phyloP scores from a whole-genome alignment of 331 rosid genomes.

The Quercus tomentella region DNA sequence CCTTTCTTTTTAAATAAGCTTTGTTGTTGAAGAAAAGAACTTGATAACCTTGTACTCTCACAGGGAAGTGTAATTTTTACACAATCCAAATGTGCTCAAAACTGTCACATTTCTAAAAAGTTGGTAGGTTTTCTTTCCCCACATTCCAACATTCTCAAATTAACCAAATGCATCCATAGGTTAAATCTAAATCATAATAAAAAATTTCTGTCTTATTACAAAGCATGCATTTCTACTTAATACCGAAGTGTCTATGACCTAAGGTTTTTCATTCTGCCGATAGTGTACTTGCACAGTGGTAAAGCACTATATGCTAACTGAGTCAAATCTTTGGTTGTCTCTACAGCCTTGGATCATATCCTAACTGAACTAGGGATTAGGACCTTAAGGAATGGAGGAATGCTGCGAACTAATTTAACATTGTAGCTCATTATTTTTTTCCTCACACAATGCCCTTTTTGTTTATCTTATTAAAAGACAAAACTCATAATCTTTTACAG shows the following conservation, averaged over 20 bases:
- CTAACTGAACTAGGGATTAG: background rate
- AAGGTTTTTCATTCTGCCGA: background rate
- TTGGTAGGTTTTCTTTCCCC: background rate
- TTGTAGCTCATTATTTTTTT: background rate
- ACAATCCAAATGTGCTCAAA: too few species aligned
- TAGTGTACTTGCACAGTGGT: background rate
- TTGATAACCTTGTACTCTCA: background rate
- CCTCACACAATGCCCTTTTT: background rate
- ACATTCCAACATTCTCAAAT: background rate
- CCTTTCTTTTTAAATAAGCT: background rate
- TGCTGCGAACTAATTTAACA: background rate
- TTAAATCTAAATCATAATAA: background rate
- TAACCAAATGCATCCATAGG: background rate
- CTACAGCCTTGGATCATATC: background rate
- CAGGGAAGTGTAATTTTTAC: background rate
- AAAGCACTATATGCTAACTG: too few species aligned
- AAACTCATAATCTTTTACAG: background rate
- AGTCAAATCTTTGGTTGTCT: background rate
- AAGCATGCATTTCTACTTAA: background rate
- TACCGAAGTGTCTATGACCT: background rate
- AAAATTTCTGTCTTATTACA: background rate
- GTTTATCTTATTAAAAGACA: background rate
- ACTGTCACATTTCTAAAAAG: too few species aligned
- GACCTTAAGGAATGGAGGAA: background rate
- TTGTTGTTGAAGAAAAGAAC: background rate